These are phyloP conservation scores for Chromosphaera perkinsii DNA, from an alignment of 208 protist species.

Conservation along the genomic window DNA sequence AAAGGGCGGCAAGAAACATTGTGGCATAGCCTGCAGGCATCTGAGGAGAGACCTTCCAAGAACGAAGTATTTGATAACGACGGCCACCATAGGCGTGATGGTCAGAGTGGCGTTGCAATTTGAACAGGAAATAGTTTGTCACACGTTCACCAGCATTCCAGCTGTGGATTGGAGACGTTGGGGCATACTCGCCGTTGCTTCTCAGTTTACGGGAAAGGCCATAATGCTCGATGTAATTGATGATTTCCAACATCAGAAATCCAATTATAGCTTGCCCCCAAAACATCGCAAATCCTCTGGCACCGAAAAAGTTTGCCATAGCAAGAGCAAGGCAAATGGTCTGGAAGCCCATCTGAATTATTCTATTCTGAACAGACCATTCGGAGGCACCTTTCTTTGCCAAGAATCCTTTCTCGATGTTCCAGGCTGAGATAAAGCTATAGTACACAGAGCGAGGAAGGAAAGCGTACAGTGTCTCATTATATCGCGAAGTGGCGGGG, in stretches of 20 bases:
- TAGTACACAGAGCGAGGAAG: neutral
- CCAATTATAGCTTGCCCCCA: constrained; percentile 10
- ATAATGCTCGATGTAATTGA: constrained; percentile 49
- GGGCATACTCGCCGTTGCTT: constrained; percentile 9
- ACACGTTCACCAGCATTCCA: constrained; percentile 31
- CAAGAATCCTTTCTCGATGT: constrained; percentile 15
- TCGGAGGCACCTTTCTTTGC: constrained; percentile 8
- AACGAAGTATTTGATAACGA: constrained; percentile 33
- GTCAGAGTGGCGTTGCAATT: constrained; percentile 38
- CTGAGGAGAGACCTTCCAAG: constrained; percentile 14
- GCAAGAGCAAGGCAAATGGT: neutral
- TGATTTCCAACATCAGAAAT: constrained; percentile 28
- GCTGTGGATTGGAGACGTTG: constrained; percentile 26
- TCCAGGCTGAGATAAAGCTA: constrained; percentile 20
- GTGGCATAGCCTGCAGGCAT: constrained; percentile 33
- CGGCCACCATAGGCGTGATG: constrained; percentile 25
- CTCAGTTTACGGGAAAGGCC: constrained; percentile 22
- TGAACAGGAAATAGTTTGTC: constrained; percentile 35
- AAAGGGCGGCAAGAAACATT: constrained; percentile 25
- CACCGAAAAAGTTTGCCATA: neutral
- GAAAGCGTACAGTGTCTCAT: constrained; percentile 35
- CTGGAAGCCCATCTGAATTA: neutral
- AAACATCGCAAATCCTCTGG: constrained; percentile 11
- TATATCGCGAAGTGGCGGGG: constrained; percentile 25
- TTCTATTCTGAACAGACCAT: neutral